Evolutionary conservation across 495 filamentous ascomycete species (phyloP).

Genomic region (Gamarada debralockiae): DNA sequence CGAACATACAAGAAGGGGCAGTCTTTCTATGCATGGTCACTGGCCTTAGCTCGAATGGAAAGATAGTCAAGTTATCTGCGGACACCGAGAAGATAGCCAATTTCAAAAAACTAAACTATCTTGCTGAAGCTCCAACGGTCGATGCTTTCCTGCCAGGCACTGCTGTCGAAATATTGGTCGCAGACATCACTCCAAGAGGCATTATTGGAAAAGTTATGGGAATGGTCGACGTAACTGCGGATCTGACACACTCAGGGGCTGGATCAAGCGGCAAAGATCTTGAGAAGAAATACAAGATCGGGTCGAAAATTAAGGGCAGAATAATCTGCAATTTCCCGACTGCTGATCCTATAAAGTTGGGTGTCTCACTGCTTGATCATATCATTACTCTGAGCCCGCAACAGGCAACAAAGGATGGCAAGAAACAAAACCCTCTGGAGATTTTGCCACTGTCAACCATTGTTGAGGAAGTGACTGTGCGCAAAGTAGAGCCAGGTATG

Average conservation of each 20-base stretch:
- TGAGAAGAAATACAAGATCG: constrained; percentile 68
- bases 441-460: constrained; percentile 69
- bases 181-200: constrained; percentile 59
- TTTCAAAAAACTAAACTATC: constrained; percentile 59
- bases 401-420: constrained; percentile 27
- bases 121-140: constrained; percentile 77
- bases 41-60: constrained; percentile 70
- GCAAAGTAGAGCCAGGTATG: constrained; percentile 68
- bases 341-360: constrained; percentile 74
- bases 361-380: constrained; percentile 82
- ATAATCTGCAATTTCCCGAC: constrained; percentile 80
- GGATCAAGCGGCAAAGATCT: constrained; percentile 59
- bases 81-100: constrained; percentile 60
- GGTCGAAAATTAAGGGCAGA: constrained; percentile 80
- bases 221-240: constrained; percentile 80
- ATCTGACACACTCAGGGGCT: constrained; percentile 81
- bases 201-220: constrained; percentile 86
- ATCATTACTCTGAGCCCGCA: constrained; percentile 57
- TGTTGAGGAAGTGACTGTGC: constrained; percentile 70
- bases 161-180: constrained; percentile 79
- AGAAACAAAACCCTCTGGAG: constrained; percentile 43
- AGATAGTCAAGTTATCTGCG: constrained; percentile 81
- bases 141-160: constrained; percentile 87
- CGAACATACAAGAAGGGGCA: constrained; percentile 68
- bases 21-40: constrained; percentile 81